Base-by-base conservation (phyloP, 2,329 filamentous ascomycete genomes). In the Plenodomus tracheiphilus region DNA sequence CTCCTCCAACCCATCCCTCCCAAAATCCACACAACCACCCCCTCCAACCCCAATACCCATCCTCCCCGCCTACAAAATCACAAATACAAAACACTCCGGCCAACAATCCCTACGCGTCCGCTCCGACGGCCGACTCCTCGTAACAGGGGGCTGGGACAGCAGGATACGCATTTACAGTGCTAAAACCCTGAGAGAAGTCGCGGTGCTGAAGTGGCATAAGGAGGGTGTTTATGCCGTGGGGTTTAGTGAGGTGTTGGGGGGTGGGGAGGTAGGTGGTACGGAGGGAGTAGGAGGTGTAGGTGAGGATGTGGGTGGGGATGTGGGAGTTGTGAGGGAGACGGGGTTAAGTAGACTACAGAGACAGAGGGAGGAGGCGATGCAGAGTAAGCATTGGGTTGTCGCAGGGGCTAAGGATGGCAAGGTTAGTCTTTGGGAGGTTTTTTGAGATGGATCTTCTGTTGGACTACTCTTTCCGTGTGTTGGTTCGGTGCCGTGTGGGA, bases 351-450 rank as follows among this genome's bases (percentile, higher is more conserved):
- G 44, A 36, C 21, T 68, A 19, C 64, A 73, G 35, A 49, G 67
- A 39, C 69, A 72, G 44, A 57, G 76, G 18, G 71, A 71, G 19
- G 61, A 70, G 39, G 85, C 84, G 60, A 86, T 87, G 10, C 85
- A 82, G 63, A 78, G 77, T 42, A 87, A 87, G 19, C 93, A 97
- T 71, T 97, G 93, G 92, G 71, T 97, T 43, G 94, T 88, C 16
- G 90, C 85, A 1, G 94, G 94, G 1, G 88, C 89, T 46, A 99
- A 97, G 71, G 94, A 97, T 75, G 94, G 93, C 16, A 96, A 95
- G 70, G 84, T 97, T 54, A 96, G 91, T 67, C 76, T 99, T 59
- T 99, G 94, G 94, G 90, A 97, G 75, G 85, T 97, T 49, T 99
- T 94, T 49, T 80, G 54, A n/a, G n/a, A 66, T 32, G 8, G 9